Evolutionary conservation across 2,329 filamentous ascomycete species (phyloP), one percentile per base, ranked within the genome.

Genomic region (Sporothrix pseudoabietina): DNA sequence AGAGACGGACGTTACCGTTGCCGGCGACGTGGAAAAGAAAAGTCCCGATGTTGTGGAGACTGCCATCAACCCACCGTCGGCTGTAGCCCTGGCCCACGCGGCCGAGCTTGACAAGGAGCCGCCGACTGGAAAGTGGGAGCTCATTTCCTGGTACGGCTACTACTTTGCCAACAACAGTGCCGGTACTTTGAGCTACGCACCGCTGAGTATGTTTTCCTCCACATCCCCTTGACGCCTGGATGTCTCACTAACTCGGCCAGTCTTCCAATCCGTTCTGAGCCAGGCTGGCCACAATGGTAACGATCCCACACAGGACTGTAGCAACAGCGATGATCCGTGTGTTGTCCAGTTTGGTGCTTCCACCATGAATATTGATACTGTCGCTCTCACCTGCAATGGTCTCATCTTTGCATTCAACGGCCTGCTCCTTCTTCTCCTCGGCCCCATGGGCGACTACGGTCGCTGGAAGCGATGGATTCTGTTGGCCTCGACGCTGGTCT

Each of bases 121-220:
- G 39, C 59, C 59, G 35, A 63, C 59, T 6, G 59, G 59, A 35
- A 63, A 63, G 59, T 63, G 35, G 59, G 59, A 63, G 59, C 59
- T 63, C 14, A 63, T 63, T n/a, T 63, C 59, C 19, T 63, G 59
- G 35, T 63, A 63, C 59, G 59, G 35, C 59, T 63, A 44, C 59
- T 63, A 63, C 55, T 63, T 63, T 44, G 59, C 59, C 59, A 63
- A 63, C 59, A 63, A 63, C 59, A 44, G 59, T 19, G 59, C 59
- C 59, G 59, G 59, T 0, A 63, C 57, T 4, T 16, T 63, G 16
- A 63, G 57, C 19, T 63, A 63, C 19, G 57, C 57, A 3, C 57
- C 57, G 7, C 12, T 61, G 32, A 61, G 57, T 61, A 61, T 39
- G 57, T 35, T n/a, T 6, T 4, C 19, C 49, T 19, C 9, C 54